Evolutionary conservation across 495 filamentous ascomycete species (phyloP), one percentile per base, ranked within the genome.

Genomic region (Aspergillus kassunensis): DNA sequence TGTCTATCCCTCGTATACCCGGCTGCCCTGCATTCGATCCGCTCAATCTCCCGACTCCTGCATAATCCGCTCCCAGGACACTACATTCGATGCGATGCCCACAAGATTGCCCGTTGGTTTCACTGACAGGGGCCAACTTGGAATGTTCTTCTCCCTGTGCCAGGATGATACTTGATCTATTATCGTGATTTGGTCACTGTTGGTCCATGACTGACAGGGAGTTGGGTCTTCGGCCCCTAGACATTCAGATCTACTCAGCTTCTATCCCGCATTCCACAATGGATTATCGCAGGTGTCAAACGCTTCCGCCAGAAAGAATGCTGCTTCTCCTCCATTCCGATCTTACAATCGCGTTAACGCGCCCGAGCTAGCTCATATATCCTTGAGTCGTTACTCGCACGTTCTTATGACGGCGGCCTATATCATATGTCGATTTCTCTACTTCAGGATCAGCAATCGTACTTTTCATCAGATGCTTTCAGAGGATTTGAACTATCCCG

Each of bases 311-410:
- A 10, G 43, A 16, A 24, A 35, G 37, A 36, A 57, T 47, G 54
- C 42, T 27, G 47, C n/a, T 39, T 24, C 11, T 49, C 33, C 46
- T 53, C 48, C 57, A 59, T 59, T 59, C 57, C 57, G 46, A 53
- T 42, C 49, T 49, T 49, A 21, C 27, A 29, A 31, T 27, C 57
- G 48, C 57, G 57, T 59, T 50, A 53, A 59, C 57, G 57, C 57
- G 57, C 53, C 30, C 27, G 30, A 19, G 39, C 9, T 20, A n/a
- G n/a, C n/a, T 43, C 40, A 47, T 23, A 31, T 46, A 21, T 48
- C 30, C 30, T 47, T 53, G 45, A 45, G 56, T 47, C 21, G 30
- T 37, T 12, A 16, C 16, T 44, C 12, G 11, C 15, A 23, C 42
- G 7, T 30, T 4, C 25, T 6, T 7, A 29, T 21, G 15, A 42